Base-by-base conservation (phyloP, 2,329 filamentous ascomycete species). In the Colletotrichum gigasporum region DNA sequence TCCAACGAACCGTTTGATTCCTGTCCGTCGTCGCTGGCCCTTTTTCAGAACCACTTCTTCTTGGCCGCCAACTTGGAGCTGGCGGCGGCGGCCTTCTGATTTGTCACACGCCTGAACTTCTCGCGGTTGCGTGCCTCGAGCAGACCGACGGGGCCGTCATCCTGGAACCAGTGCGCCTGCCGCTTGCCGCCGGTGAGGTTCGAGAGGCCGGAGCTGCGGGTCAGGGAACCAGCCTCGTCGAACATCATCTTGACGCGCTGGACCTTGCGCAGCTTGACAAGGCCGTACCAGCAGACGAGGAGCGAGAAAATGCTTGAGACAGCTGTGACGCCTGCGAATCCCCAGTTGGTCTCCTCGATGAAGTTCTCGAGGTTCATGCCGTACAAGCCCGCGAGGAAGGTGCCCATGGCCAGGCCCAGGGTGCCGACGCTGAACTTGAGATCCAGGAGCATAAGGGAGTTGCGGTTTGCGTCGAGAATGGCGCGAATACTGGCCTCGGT, bases 281-380 rank as follows among this genome's bases (percentile, higher is more conserved):
- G 84, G 5, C 96, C 94, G 77, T 95, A 97, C 71, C 87, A 86
- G 80, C 92, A 95, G 53, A 97, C 92, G 8, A 94, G 71, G 57
- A 90, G 85, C 12, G 92, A 93, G 75, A 94, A 89, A 60, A 90
- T 71, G 60, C 90, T 85, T 61, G 92, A 96, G 65, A 87, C 82
- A 16, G 81, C 83, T 2, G 91, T 93, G 65, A 99, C 90, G 56
- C 87, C 87, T 47, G 85, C 85, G 76, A 99, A 98, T 10, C 95
- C 96, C 77, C 93, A 87, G 77, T 93, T 87, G 2, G 92, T 94
- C 75, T 98, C 95, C 81, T 99, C 96, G 71, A 98, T 93, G 78
- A 97, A 98, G 79, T 98, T 98, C 75, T 97, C 96, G 68, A 99
- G 83, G 81, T 99, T 99, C 94, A 98, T 98, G 71, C 96, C 96